These are phyloP conservation scores for Raffaelea arxii DNA, from an alignment of 2,329 filamentous ascomycete species.

Conservation along the genomic window DNA sequence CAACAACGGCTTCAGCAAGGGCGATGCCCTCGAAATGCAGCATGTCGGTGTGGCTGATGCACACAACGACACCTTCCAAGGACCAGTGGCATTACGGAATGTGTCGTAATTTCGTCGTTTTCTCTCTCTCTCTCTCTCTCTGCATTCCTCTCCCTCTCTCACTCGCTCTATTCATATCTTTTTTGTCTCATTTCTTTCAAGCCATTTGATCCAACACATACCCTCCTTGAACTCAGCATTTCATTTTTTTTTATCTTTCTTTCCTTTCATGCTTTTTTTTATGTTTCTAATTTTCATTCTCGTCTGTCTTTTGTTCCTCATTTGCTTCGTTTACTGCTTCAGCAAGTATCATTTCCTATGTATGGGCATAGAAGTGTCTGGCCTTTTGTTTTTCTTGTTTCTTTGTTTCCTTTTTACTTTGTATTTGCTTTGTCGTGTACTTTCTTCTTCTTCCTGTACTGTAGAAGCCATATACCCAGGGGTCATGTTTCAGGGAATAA, in stretches of 20 bases:
- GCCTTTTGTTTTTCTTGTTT: not conserved
- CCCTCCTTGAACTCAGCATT: not conserved
- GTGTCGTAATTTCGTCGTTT: not conserved
- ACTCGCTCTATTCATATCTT: not conserved
- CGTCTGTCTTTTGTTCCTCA: not conserved
- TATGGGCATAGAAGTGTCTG: not conserved
- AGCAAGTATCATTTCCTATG: too few species aligned
- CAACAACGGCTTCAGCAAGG: slow-evolving; percentile 14
- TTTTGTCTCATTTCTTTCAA: not conserved
- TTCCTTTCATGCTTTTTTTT: not conserved
- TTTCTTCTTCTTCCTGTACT: too few species aligned
- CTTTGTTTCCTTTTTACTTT: too few species aligned
- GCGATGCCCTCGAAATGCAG: slow-evolving; percentile 63
- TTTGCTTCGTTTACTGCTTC: not conserved
- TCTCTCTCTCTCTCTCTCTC: not conserved
- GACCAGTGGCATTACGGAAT: slow-evolving; percentile 36
- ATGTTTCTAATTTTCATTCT: not conserved
- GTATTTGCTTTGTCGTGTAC: too few species aligned
- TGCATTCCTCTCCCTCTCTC: not conserved
- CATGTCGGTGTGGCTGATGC: slow-evolving; percentile 33
- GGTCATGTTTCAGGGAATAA: too few species aligned
- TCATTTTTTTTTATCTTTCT: not conserved
- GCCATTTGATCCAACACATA: too few species aligned
- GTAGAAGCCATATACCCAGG: too few species aligned
- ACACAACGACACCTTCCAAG: slow-evolving; percentile 39